Evolutionary conservation across 2,329 filamentous ascomycete species (phyloP), one percentile per base, ranked within the genome.

Genomic region (Cordyceps javanica): DNA sequence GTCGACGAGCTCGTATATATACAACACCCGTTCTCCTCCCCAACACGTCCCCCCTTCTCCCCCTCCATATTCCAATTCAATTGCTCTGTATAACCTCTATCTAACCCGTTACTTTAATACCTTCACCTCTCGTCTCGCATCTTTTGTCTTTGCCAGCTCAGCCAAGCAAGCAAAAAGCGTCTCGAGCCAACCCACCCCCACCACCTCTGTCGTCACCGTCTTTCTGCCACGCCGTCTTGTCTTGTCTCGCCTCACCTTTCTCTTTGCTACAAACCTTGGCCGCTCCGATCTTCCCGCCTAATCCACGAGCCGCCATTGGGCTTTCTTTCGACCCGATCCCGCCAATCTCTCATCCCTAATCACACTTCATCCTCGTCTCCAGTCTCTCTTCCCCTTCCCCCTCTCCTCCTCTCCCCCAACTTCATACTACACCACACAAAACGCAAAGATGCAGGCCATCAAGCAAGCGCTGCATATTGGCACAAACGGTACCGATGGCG

Each of bases 391-490:
- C 51, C 49, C 23, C 54, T 19, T 44, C 42, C 23, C 46, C 56
- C 26, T 55, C 58, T 19, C 34, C 34, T 44, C 55, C 51, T 51
- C 30, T 57, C 21, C 50, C 44, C 21, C 49, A 52, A 34, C 38
- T 41, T 38, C 53, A n/a, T 38, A 28, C 25, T 11, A 42, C 19
- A 42, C 39, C 59, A 59, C 39, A 44, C 57, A 46, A 57, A 42
- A 59, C 59, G 58, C 59, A 67, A 72, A 46, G 62, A 79, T 77
- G 74, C 72, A 76, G 59, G 67, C 71, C 62, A 68, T 78, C 69
- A 78, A 76, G 71, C 66, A 75, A 59, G 65, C 69, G 30, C 68
- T 77, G 57, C 65, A 72, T 67, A 65, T 74, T 45, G 70, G 70
- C 63, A 63, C 66, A 63, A 67, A 67, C 63, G 61, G 63, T 64